Base-by-base conservation (phyloP, 208 protist genomes). In the Trypanosoma cruzi region DNA sequence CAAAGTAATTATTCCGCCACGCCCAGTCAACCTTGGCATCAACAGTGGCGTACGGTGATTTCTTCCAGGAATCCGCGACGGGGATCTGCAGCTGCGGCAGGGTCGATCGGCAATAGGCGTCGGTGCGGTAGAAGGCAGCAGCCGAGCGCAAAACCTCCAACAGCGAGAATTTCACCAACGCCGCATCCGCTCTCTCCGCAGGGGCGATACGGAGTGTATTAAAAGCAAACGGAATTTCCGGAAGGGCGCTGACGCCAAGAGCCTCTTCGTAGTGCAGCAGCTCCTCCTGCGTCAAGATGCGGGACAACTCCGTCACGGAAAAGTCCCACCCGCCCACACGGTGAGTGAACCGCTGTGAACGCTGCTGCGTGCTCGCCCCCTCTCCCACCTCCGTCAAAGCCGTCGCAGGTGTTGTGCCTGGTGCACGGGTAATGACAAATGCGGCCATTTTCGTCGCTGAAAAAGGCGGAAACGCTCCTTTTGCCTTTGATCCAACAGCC, bases 11-110 rank as follows among this genome's bases (percentile, higher is more conserved):
- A 54, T 92, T 90, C 31, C 90, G 81, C 86, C 88, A 96, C 34
- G 82, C 88, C 90, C 90, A 96, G 75, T 96, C 90, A 13, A 96
- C 79, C 36, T 79, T 81, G 1, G 88, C 67, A 57, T 96, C 90
- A 77, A 86, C 82, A 48, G 69, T 65, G 18, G 62, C 73, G 62
- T 85, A 91, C 37, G 73, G 58, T n/a, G 79, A 71, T 0, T 62
- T 63, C 55, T 56, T 78, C 90, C 88, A 93, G 40, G 71, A 72
- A 50, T 80, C 82, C 0, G 84, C 75, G n/a, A 87, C 80, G 0
- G 88, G 88, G 44, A 96, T 84, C 26, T 59, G 42, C 22, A 92
- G 67, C 76, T 89, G 74, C 36, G 75, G 48, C 0, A 20, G 34
- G 20, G 85, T 79, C 0, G 59, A 48, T 22, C 28, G 56, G 58